Evolutionary conservation across 805 yeast genomes (phyloP), one percentile per base, ranked within the genome.

Genomic region (Starmera caribaea): DNA sequence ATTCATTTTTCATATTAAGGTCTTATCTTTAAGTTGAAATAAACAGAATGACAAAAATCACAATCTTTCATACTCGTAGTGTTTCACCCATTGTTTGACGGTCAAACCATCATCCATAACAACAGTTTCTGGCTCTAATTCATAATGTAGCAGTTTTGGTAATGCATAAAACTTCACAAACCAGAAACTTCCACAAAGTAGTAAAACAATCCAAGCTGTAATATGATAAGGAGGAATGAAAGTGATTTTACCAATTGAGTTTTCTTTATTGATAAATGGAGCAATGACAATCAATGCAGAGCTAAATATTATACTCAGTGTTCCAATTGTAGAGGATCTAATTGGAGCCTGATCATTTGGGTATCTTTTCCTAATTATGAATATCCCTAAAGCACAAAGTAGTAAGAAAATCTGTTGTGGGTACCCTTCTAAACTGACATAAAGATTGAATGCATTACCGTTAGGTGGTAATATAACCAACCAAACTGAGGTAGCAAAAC

Each of bases 51-150:
- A 21, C 24, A 21, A 21, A 21, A 9, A 7, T 21, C 26, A 21
- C 8, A 5, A 9, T 21, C 26, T 21, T 9, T 21, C 6, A 9
- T 21, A 5, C 3, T 21, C 6, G 8, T 21, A 21, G 8, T 21
- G 26, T 40, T 70, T 74, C 11, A 55, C 60, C 88, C 88, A 81
- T 45, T 59, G 55, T 45, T 74, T 77, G 1, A 79, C 63, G 5
- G 62, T 62, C 38, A 80, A 55, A 0, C 88, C 88, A 55, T 81
- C 88, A 2, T 68, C 65, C 38, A 74, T 59, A 16, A 51, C 57
- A 5, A 58, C 49, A 3, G 63, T 66, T 37, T 61, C 68, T 9
- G 66, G 63, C 7, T 61, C 58, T 24, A 81, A 52, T 5, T 55
- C 56, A 48, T 81, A 81, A 0, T 61, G 58, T 7, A 70, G 65